phyloP scores from a whole-genome alignment of 176 grass and related monocot genomes.

The Musa itinerans region DNA sequence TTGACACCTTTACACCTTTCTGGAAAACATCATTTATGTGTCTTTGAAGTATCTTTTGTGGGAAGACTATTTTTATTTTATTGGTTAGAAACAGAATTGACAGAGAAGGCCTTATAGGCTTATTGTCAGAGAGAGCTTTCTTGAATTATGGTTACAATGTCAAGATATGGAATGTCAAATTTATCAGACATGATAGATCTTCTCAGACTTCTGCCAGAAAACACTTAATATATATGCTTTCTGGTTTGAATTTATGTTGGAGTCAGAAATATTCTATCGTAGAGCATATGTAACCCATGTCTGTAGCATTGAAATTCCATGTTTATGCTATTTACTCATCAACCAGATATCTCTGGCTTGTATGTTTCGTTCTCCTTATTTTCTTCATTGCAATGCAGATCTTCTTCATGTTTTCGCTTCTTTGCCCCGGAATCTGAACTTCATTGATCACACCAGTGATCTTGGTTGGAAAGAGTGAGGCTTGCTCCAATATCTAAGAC shows the following conservation, averaged over 20 bases:
- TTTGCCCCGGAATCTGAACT: slow-evolving; percentile 43
- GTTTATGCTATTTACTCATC: not conserved
- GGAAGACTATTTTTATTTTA: too few species aligned
- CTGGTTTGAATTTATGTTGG: not conserved
- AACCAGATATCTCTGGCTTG: not conserved
- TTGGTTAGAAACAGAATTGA: not conserved
- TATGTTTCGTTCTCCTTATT: not conserved
- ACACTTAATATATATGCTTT: not conserved
- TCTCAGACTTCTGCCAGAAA: too few species aligned
- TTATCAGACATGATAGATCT: too few species aligned
- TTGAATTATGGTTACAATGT: too few species aligned
- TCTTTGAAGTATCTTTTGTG: too few species aligned
- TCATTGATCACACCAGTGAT: slow-evolving; percentile 58
- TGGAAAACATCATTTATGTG: not conserved
- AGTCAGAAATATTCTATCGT: not conserved
- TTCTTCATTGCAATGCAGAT: slow-evolving; percentile 26
- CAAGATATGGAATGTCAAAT: too few species aligned
- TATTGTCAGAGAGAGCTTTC: not conserved
- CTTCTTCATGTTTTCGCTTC: slow-evolving; percentile 48
- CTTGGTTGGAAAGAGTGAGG: slow-evolving; percentile 66
- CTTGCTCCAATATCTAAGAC: not conserved
- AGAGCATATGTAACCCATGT: not conserved
- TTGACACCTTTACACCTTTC: not conserved
- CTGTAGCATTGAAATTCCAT: not conserved
- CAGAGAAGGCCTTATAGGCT: not conserved